Evolutionary conservation across 2,329 filamentous ascomycete genomes (phyloP).

Genomic region (Fusarium staphyleae): DNA sequence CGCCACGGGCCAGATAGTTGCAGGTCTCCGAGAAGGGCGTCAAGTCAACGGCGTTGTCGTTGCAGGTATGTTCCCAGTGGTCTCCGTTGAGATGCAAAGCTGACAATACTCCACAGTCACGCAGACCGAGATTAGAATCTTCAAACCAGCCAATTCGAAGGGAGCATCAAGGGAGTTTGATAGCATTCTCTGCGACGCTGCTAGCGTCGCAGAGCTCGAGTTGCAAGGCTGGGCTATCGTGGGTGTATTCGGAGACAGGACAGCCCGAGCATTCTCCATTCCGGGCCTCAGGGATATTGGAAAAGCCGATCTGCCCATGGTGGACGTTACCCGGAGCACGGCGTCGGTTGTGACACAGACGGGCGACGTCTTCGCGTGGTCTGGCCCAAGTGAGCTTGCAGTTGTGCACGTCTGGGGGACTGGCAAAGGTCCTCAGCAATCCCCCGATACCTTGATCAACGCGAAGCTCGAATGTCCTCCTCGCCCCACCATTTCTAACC

Average conservation of each 20-base stretch:
- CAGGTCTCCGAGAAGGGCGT: conserved; percentile 75
- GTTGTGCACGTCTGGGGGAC: conserved; percentile 86
- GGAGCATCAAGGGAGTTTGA: conserved; percentile 94
- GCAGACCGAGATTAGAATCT: conserved; percentile 81
- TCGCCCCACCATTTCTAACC: conserved; percentile 89
- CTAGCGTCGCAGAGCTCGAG: conserved; percentile 77
- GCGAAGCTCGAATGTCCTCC: conserved; percentile 75
- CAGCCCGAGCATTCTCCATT: conserved; percentile 81
- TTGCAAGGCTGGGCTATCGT: conserved; percentile 80
- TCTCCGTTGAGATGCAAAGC: conserved; percentile 1
- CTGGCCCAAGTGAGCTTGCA: conserved; percentile 83
- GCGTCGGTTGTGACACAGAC: conserved; percentile 76
- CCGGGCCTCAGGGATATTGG: conserved; percentile 87
- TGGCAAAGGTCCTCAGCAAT: conserved; percentile 67
- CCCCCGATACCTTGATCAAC: conserved; percentile 80
- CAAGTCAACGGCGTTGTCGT: conserved; percentile 83
- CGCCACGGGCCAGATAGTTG: conserved; percentile 78
- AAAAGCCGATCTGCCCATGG: conserved; percentile 67
- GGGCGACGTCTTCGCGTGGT: conserved; percentile 88
- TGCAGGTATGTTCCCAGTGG: conserved; percentile 62
- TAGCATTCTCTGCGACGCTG: conserved; percentile 80
- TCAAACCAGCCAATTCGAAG: conserved; percentile 83
- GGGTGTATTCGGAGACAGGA: conserved; percentile 84
- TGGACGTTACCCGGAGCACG: conserved; percentile 76
- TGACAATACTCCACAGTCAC: conserved; percentile 57